A percentile compares a stretch with the other conserved stretches of the same genome.
phyloP scores from a whole-genome alignment of 2,329 filamentous ascomycete species.

The Trichoderma harzianum region DNA sequence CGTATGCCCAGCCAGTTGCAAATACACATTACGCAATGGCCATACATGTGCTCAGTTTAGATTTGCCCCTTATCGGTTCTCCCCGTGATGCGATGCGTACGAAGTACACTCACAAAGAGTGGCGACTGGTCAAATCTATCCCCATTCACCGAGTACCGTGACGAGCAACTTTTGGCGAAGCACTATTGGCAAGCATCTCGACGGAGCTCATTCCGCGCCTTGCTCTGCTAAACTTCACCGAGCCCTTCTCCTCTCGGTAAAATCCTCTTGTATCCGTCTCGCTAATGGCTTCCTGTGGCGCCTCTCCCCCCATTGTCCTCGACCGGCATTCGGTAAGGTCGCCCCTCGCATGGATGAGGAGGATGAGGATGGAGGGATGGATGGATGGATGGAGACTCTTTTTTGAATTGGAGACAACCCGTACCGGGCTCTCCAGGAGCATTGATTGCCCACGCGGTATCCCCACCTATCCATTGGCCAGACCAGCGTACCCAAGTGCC shows the following conservation, averaged over 20 bases:
- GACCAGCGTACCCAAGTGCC: neutral
- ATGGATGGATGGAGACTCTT: neutral
- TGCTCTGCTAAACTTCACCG: neutral
- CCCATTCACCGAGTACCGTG: neutral
- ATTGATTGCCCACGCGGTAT: neutral
- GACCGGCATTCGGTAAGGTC: constrained; percentile 5
- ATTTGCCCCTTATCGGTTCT: neutral
- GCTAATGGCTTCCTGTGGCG: neutral
- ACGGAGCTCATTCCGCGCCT: neutral
- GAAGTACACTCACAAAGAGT: neutral
- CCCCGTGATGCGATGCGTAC: neutral
- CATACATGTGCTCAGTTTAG: neutral
- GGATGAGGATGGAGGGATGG: neutral
- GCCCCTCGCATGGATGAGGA: neutral
- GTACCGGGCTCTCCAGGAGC: neutral
- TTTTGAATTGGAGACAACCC: neutral
- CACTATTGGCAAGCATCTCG: neutral
- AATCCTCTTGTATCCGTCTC: neutral
- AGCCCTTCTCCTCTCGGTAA: neutral
- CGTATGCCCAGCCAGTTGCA: neutral
- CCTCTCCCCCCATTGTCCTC: neutral
- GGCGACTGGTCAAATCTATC: neutral
- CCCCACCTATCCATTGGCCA: constrained; percentile 6
- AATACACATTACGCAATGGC: neutral
- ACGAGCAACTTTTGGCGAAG: neutral